Evolutionary conservation across 768 basidiomycete species (phyloP), one percentile per base, ranked within the genome.

Genomic region (Tylopilus balloui): DNA sequence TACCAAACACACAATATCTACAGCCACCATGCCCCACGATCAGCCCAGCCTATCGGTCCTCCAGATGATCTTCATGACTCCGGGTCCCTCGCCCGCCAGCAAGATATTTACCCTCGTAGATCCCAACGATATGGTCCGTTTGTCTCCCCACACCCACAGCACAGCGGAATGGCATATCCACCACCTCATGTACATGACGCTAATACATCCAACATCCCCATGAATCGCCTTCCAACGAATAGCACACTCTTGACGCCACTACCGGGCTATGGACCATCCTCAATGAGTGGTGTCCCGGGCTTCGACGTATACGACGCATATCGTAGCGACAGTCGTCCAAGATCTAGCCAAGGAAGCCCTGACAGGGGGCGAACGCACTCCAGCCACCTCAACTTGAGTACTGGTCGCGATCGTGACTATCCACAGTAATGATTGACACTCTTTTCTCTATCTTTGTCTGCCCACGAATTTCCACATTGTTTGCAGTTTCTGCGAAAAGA

Each of bases 241-340:
- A 86, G 81, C 66, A 86, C 82, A 21, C 72, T 88, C 46, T 70
- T 88, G 52, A 87, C 85, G 27, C 84, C 86, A n/a, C 71, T 86
- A 17, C 74, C 80, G 4, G 78, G 81, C 19, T 84, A 83, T 57
- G 74, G 77, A 51, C 59, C 70, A 8, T 56, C 74, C 24, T 63
- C 76, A n/a, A 53, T 73, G 48, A 46, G 54, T 31, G 48, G 57
- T 47, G 28, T 25, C 24, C 23, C 53, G 8, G 41, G 52, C 24
- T 45, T 56, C 36, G 45, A 56, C 27, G 15, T 50, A 10, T 70
- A 64, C 43, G 45, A 42, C 23, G 67, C 73, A 28, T 71, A 74
- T 44, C 72, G 71, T 37, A 63, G 63, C 37, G 67, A 63, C 45
- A 64, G 64, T 53, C 69, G 73, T 52, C 65, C 77, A 50, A 70